Percentiles rank a stretch among this genome's conserved stretches.
Evolutionary conservation across 192 early-diverging fungal genomes (phyloP).

Genomic region (Podochytrium sp.): DNA sequence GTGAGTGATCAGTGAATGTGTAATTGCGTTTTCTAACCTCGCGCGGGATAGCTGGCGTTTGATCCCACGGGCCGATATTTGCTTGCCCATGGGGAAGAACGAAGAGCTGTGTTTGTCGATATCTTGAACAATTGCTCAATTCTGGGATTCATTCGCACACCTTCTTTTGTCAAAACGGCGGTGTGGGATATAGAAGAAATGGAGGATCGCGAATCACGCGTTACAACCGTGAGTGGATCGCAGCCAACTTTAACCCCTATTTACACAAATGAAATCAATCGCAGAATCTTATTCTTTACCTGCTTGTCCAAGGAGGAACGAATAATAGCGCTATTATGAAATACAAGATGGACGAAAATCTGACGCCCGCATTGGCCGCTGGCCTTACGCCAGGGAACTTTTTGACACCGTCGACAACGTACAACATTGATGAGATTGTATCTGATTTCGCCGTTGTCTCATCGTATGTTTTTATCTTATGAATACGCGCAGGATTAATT

Average conservation of each 20-base stretch:
- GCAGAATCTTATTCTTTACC: not conserved
- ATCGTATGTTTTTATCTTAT: constrained; percentile 28
- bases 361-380: not conserved
- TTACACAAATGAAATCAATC: too few species aligned
- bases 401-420: constrained; percentile 30
- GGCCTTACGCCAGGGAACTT: not conserved
- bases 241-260: too few species aligned
- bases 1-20: too few species aligned
- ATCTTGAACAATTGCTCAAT: constrained; percentile 29
- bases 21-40: not conserved
- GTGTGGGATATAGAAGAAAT: constrained; percentile 49
- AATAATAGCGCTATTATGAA: not conserved
- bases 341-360: not conserved
- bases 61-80: constrained; percentile 50
- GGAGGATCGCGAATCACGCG: too few species aligned
- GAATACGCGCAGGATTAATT: not conserved
- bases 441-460: constrained; percentile 42
- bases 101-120: constrained; percentile 34
- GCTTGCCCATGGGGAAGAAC: constrained; percentile 22
- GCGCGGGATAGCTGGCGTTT: constrained; percentile 37
- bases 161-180: constrained; percentile 10
- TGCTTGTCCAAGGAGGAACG: not conserved
- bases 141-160: constrained; percentile 36
- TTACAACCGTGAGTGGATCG: too few species aligned
- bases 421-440: constrained; percentile 41